Evolutionary conservation across 179 eudicot genomes (phyloP).

Genomic region (Heliamphora pulchella): DNA sequence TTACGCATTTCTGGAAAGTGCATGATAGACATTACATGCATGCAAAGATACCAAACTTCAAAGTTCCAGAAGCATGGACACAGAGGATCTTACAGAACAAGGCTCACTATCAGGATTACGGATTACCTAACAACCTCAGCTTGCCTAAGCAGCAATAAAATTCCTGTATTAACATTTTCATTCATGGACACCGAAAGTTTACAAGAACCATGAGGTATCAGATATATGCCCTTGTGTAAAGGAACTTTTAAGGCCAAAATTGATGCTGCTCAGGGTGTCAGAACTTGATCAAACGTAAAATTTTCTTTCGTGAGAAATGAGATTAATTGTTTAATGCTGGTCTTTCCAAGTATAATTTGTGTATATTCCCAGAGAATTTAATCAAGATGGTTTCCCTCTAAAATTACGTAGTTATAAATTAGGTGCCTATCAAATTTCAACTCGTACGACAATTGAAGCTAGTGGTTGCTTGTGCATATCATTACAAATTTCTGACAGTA

Average conservation of each 20-base stretch:
- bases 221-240: not conserved
- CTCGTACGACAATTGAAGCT: not conserved
- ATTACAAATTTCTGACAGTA: not conserved
- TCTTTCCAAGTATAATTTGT: not conserved
- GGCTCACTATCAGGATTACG: conserved; percentile 2
- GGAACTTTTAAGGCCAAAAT: not conserved
- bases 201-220: not conserved
- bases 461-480: not conserved
- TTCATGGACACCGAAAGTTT: not conserved
- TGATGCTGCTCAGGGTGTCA: not conserved
- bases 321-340: not conserved
- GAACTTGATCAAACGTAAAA: not conserved
- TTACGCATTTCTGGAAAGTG: not conserved
- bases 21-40: not conserved
- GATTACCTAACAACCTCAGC: not conserved
- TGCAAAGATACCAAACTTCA: not conserved
- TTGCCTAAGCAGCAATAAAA: not conserved
- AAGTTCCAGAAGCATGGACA: not conserved
- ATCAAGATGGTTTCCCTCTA: not conserved
- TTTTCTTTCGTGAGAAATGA: not conserved
- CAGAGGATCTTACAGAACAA: conserved; percentile 1
- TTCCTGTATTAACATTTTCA: not conserved
- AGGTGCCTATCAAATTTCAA: not conserved
- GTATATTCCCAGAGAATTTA: not conserved
- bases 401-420: not conserved